phyloP scores from a whole-genome alignment of 306 rosid genomes.

The Hippophae rhamnoides region DNA sequence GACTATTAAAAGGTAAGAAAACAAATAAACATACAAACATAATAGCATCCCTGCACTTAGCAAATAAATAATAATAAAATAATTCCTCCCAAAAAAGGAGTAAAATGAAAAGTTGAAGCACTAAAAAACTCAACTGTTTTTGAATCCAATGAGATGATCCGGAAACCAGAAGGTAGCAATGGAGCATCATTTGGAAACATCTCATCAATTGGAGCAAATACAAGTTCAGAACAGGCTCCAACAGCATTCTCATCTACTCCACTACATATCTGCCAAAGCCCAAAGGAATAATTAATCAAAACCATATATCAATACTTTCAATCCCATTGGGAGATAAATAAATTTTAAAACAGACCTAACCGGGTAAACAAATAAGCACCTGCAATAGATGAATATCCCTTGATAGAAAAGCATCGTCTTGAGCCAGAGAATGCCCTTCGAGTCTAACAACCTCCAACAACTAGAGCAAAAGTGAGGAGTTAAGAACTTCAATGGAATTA shows the following conservation, averaged over 20 bases:
- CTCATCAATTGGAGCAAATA: constrained; percentile 85
- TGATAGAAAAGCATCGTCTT: constrained; percentile 77
- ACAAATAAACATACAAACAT: too few relatives aligned
- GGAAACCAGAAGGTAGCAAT: constrained; percentile 90
- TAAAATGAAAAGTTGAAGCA: neutral
- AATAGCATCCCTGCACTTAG: too few relatives aligned
- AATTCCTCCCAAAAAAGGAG: too few relatives aligned
- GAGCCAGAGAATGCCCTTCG: constrained; percentile 85
- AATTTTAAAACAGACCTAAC: neutral
- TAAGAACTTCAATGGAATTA: neutral
- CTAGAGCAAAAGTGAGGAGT: constrained; percentile 29
- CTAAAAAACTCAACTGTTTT: constrained; percentile 69
- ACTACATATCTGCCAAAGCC: constrained; percentile 49
- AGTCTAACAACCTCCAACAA: constrained; percentile 89
- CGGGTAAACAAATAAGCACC: constrained; percentile 32
- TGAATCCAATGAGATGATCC: constrained; percentile 81
- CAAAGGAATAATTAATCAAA: too few relatives aligned
- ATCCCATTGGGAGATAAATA: neutral
- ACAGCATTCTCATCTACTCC: constrained; percentile 75
- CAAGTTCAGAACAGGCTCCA: constrained; percentile 80
- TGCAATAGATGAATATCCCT: constrained; percentile 91
- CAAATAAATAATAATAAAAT: too few relatives aligned
- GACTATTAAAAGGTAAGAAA: constrained; percentile 20
- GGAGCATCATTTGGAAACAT: constrained; percentile 87
- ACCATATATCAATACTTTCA: neutral